Evolutionary conservation across 78 protist species (phyloP), one percentile per base, ranked within the genome.

Genomic region (Dictyostelium purpureum): DNA sequence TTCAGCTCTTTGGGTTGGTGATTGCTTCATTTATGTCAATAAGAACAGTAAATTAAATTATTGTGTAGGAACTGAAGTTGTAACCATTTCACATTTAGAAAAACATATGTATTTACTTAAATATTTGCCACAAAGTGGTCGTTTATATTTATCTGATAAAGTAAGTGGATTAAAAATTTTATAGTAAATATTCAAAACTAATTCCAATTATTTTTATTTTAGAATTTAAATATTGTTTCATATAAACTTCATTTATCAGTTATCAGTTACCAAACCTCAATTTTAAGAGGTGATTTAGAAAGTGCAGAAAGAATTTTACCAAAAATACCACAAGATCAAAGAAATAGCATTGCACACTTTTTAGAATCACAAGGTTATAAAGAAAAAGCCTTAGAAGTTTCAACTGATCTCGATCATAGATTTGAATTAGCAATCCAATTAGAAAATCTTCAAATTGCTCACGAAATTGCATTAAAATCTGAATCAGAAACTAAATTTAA

Each of bases 11-110:
- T 99, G 99, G 99, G 97, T 97, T 14, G 99, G 99, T 31, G 99
- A 97, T 52, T 97, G 99, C 95, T 98, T 99, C 47, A 51, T 98
- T 77, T 99, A 96, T 96, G 94, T 98, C 54, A 98, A 90, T 89
- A 35, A 42, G 24, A 71, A 19, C 40, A 77, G 94, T 40, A 90
- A 98, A 24, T 96, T 99, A 73, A 97, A 97, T 89, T 99, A 99
- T 79, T 94, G 87, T 40, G 96, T 98, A 38, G 99, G 99, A 6
- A 97, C 98, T 52, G 97, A 98, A 77, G 88, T 94, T 18, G 90
- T 93, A 38, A 98, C 99, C 4, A 67, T 99, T 6, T 87, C 97
- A 26, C 98, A 95, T 49, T 82, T 97, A 18, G 98, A 97, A n/a
- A 61, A 85, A 75, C 67, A 89, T 42, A 82, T 76, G 67, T 51